A percentile compares a stretch with the other conserved stretches of the same genome.
Evolutionary conservation across 2,329 filamentous ascomycete genomes (phyloP).

Genomic region (Nigrospora oryzae): DNA sequence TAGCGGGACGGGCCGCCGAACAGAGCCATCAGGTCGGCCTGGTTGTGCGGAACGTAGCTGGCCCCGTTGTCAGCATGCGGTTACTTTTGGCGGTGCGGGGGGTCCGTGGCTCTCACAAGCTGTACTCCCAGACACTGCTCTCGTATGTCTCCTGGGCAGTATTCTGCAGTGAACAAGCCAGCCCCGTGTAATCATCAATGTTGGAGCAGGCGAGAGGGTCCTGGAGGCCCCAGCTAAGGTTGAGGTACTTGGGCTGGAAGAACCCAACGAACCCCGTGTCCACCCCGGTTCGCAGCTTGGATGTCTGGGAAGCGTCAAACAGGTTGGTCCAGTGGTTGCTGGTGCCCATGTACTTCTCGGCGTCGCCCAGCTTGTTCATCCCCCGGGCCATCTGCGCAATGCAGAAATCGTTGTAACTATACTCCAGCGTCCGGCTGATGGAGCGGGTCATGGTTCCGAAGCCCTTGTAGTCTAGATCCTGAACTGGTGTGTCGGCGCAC

Average conservation of each 20-base stretch:
- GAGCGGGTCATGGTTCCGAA: slow-evolving; percentile 63
- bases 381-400: slow-evolving; percentile 54
- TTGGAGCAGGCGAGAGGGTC: slow-evolving; percentile 57
- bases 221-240: slow-evolving; percentile 61
- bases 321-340: slow-evolving; percentile 62
- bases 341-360: slow-evolving; percentile 49
- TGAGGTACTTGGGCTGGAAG: slow-evolving; percentile 59
- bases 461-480: slow-evolving; percentile 55
- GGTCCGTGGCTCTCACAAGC: slow-evolving; percentile 40
- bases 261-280: slow-evolving; percentile 63
- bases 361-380: slow-evolving; percentile 45
- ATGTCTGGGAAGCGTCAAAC: slow-evolving; percentile 51
- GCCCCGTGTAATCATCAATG: slow-evolving; percentile 39
- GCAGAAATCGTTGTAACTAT: slow-evolving; percentile 70
- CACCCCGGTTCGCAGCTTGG: slow-evolving; percentile 38
- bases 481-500: neutral
- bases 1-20: slow-evolving; percentile 54
- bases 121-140: slow-evolving; percentile 64
- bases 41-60: slow-evolving; percentile 45
- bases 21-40: slow-evolving; percentile 42
- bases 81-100: neutral
- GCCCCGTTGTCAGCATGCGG: no score
- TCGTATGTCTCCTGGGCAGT: slow-evolving; percentile 64
- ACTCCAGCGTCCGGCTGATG: slow-evolving; percentile 67
- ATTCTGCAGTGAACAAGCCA: slow-evolving; percentile 51